Conservation (phyloP, 495 filamentous ascomycete species). For the Umbilicaria muhlenbergii region DNA sequence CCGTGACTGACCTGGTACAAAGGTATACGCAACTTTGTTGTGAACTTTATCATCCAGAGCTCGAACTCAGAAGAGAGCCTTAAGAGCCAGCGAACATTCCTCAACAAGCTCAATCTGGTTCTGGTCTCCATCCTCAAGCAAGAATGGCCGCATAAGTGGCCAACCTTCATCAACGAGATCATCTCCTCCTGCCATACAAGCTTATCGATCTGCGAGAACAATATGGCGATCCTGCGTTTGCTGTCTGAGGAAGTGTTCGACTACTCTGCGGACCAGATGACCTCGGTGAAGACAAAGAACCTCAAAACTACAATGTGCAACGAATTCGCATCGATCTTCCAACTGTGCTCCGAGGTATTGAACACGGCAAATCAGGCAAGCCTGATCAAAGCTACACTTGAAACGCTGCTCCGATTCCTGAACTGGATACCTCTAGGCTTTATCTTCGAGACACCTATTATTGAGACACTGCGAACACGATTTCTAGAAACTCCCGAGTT, state of each 20-base stretch:
- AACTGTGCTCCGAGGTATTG: constrained; percentile 87
- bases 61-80: constrained; percentile 79
- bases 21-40: constrained; percentile 98
- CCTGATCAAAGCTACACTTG: constrained; percentile 82
- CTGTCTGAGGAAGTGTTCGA: constrained; percentile 98
- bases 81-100: constrained; percentile 60
- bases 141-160: constrained; percentile 99
- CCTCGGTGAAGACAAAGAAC: constrained; percentile 84
- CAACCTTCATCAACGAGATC: constrained; percentile 99
- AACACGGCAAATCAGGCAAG: constrained; percentile 75
- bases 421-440: constrained; percentile 99
- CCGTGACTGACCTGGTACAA: constrained; percentile 8
- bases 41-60: constrained; percentile 89
- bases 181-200: constrained; percentile 87
- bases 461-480: constrained; percentile 78
- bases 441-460: constrained; percentile 94
- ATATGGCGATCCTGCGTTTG: constrained; percentile 94
- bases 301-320: constrained; percentile 96
- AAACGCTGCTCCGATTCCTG: constrained; percentile 87
- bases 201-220: constrained; percentile 96
- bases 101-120: constrained; percentile 96
- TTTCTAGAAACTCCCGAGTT: constrained; percentile 88
- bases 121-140: constrained; percentile 96
- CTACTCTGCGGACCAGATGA: constrained; percentile 97
- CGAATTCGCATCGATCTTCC: constrained; percentile 94